Evolutionary conservation across 495 filamentous ascomycete species (phyloP), one percentile per base, ranked within the genome.

Genomic region (Podospora bellae-mahoneyi): DNA sequence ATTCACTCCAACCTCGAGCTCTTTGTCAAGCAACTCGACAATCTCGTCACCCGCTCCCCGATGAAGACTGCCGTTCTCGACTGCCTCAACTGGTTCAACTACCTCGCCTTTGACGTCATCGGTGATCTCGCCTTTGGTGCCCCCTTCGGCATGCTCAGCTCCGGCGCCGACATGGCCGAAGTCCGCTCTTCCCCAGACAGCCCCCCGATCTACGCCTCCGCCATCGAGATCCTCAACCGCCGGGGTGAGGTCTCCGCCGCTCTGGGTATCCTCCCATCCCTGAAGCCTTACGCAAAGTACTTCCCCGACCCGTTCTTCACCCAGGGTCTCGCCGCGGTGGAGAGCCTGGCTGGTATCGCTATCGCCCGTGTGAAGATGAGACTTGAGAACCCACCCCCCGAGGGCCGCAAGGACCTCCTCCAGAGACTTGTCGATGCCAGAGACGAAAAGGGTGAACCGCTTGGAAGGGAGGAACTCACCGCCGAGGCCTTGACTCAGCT

Each of bases 31-130:
- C 89, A 92, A 76, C 92, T 91, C 89, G 89, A 90, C 73, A 77
- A 78, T 19, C 72, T 92, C 3, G 73, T 80, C 28, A 44, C 69
- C 19, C 69, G 75, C 6, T 73, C 77, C 6, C 67, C 60, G 0
- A 72, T 78, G 26, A 74, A 77, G 28, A 74, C 78, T 2, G 84
- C 86, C 68, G 82, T 87, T 66, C 78, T 96, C 59, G 92, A 96
- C 74, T 90, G 88, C 60, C 84, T 97, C 30, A 85, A 93, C 74
- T 97, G 93, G 93, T 95, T 94, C 85, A 97, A 97, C 80, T 96
- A 91, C 77, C 85, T 96, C 10, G 93, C 93, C 56, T 97, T 97
- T 71, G 93, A 97, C 72, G 92, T 95, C 64, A 97, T 97, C 70
- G 93, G 92, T 5, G 90, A 92, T 73, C 80, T 92, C 19, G 84